These are phyloP conservation scores for Letharia lupina DNA, from an alignment of 495 filamentous ascomycete species.

Conservation along the genomic window DNA sequence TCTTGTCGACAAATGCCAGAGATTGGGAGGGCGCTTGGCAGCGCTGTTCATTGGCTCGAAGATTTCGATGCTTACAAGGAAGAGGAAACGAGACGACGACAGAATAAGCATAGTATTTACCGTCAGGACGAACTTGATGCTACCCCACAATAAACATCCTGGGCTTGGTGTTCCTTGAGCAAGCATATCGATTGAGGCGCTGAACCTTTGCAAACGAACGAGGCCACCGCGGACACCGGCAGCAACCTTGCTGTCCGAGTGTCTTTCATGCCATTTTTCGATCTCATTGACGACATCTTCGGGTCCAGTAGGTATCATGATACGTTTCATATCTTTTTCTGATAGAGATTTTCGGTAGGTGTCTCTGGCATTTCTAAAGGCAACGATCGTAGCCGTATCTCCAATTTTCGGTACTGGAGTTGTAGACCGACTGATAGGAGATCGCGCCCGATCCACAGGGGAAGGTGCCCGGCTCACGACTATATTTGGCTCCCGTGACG, in stretches of 20 bases:
- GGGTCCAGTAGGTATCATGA: conserved; percentile 7
- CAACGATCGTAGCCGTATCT: conserved; percentile 4
- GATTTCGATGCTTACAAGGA: neutral
- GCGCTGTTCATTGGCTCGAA: neutral
- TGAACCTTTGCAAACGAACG: conserved; percentile 5
- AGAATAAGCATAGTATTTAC: neutral
- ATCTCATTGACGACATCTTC: conserved; percentile 10
- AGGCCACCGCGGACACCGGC: neutral
- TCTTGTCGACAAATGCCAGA: neutral
- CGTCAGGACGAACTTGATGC: neutral
- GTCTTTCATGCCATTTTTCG: conserved; percentile 2
- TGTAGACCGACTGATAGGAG: neutral
- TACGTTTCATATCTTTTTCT: neutral
- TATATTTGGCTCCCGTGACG: neutral
- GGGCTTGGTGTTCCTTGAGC: conserved; percentile 8
- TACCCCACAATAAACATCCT: neutral
- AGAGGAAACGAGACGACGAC: neutral
- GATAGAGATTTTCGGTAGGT: conserved; percentile 1
- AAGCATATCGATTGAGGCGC: conserved; percentile 6
- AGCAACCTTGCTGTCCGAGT: neutral
- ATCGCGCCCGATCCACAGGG: neutral
- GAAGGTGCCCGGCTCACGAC: neutral
- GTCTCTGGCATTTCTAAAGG: conserved; percentile 5
- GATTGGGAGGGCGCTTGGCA: neutral
- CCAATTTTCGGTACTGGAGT: too few species aligned